These are phyloP conservation scores for Globisporangium cederbergense DNA, from an alignment of 352 stramenopile species.

Conservation along the genomic window DNA sequence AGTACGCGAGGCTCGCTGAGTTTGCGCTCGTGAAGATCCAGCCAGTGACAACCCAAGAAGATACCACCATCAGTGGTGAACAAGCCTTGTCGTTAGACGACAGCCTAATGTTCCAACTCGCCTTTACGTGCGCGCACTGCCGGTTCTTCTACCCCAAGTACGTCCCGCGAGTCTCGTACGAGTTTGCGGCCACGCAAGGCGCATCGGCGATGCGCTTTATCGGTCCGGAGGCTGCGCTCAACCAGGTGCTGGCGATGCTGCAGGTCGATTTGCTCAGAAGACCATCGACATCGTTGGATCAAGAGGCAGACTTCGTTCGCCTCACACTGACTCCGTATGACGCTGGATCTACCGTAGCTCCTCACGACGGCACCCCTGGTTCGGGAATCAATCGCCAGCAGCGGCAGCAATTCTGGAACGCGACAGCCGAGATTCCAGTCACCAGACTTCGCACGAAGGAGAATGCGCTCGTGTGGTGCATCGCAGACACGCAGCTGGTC, in stretches of 20 bases:
- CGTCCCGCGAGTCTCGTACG: constrained; percentile 41
- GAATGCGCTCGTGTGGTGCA: constrained; percentile 3
- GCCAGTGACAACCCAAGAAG: not conserved
- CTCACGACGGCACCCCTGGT: not conserved
- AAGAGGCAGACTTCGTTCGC: not conserved
- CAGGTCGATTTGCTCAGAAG: constrained; percentile 6
- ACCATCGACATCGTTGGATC: not conserved
- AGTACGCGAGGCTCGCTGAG: not conserved
- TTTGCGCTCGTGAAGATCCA: constrained; percentile 3
- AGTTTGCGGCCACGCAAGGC: constrained; percentile 25
- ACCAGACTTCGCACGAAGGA: not conserved
- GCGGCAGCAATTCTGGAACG: constrained; percentile 6
- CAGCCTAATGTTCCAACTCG: constrained; percentile 16
- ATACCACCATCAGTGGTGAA: not conserved
- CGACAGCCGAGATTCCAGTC: constrained; percentile 2
- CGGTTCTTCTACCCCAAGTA: constrained; percentile 25
- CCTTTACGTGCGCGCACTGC: constrained; percentile 26
- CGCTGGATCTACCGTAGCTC: not conserved
- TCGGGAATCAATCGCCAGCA: not conserved
- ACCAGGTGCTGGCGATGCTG: constrained; percentile 23
- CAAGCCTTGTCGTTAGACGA: not conserved
- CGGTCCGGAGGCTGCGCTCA: constrained; percentile 15
- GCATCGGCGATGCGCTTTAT: constrained; percentile 24
- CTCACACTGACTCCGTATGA: constrained; percentile 10
- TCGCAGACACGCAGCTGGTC: constrained; percentile 13